A percentile compares a stretch with the other conserved stretches of the same genome.
Evolutionary conservation across 768 basidiomycete genomes (phyloP).

Genomic region (Amanita subjunquillea): DNA sequence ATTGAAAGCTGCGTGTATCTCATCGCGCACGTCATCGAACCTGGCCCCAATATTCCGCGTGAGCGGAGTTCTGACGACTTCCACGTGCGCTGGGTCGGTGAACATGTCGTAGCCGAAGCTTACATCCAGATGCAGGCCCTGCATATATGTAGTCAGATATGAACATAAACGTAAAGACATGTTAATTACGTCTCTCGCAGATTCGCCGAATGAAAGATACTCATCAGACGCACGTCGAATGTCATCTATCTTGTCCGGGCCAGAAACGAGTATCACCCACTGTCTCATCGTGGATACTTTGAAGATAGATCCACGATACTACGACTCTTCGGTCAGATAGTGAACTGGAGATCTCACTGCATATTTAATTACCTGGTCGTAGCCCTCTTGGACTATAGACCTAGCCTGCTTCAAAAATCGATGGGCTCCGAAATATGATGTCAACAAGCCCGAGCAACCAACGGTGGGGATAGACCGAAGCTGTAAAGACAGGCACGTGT

Average conservation of each 20-base stretch:
- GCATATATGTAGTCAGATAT: neutral
- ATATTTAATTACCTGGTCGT: conserved; percentile 14
- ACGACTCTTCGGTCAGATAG: neutral
- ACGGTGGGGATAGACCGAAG: neutral
- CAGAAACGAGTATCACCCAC: conserved; percentile 36
- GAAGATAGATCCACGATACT: conserved; percentile 23
- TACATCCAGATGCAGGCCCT: conserved; percentile 23
- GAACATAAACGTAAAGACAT: neutral
- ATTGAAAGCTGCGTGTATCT: conserved; percentile 13
- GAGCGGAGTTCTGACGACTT: conserved; percentile 15
- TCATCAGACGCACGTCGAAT: conserved; percentile 34
- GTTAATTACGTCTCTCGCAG: conserved; percentile 15
- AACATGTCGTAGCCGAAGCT: conserved; percentile 19
- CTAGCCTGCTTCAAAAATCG: conserved; percentile 13
- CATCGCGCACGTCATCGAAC: conserved; percentile 16
- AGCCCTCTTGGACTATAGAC: conserved; percentile 21
- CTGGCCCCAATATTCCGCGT: conserved; percentile 17
- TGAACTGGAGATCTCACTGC: neutral
- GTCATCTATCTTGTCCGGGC: conserved; percentile 29
- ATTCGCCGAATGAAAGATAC: conserved; percentile 29
- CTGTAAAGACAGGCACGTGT: neutral
- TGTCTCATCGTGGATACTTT: conserved; percentile 30
- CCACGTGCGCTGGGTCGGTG: conserved; percentile 8
- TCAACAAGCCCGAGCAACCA: conserved; percentile 4
- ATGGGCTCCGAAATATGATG: conserved; percentile 17